Evolutionary conservation across 345 rosid genomes (phyloP), one percentile per base, ranked within the genome.

Genomic region (Populus deltoides): DNA sequence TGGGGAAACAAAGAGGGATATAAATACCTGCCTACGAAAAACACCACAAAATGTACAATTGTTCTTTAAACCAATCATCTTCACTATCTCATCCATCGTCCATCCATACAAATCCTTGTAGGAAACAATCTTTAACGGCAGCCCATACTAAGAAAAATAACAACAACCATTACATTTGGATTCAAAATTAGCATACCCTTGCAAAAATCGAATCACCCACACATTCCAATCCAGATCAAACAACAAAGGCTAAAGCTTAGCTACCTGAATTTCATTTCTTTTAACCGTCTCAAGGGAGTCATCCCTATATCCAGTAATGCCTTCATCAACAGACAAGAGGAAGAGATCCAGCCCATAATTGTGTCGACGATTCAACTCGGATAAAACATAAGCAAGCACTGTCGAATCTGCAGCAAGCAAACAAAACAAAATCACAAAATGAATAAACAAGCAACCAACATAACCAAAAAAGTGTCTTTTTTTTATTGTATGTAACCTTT

Each of bases 61-160:
- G 78, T 95, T 95, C 90, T 95, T 95, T 66, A 95, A 67, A 68
- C 98, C 98, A 22, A 95, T 95, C 92, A 92, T 89, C 86, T 91
- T 92, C 59, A 95, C 99, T 80, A 95, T 93, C 82, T 95, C 99
- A 69, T 95, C 99, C 99, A 93, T 95, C 2, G 99, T 95, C 99
- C 99, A 93, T 81, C 99, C 99, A 83, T 95, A 95, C 63, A 95
- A 86, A 82, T 95, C 98, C 89, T 93, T 93, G 90, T 95, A 95
- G 17, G 99, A 93, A 79, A 93, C 91, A 70, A 93, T 90, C 87
- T 91, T 85, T 31, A 95, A 88, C 7, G 99, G 98, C 80, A 95
- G 82, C 8, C 92, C 97, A 86, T 95, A 95, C 99, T 95, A 83
- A 45, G 53, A 70, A 18, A 43, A 80, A 22, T 70, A 0, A 73